Percentiles rank a stretch among this genome's conserved stretches.
These are phyloP conservation scores for Chaetoceros tenuissimus DNA, from an alignment of 108 stramenopile genomes.

Conservation along the genomic window DNA sequence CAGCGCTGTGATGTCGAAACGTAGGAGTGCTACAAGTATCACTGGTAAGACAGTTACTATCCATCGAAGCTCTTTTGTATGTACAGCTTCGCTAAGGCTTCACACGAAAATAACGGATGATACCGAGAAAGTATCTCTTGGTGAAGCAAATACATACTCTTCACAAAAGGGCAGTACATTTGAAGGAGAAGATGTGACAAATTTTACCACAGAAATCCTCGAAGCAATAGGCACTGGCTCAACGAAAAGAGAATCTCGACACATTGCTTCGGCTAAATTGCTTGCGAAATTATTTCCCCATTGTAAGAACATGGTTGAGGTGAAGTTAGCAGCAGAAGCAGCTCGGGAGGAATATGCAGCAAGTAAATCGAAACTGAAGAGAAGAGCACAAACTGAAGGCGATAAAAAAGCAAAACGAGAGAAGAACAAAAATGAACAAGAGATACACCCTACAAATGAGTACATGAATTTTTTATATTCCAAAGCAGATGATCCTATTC, in stretches of 20 bases:
- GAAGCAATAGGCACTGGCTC: slow-evolving; percentile 46
- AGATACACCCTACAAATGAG: no score
- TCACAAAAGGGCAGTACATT: background rate
- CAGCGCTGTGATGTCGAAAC: background rate
- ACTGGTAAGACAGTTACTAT: slow-evolving; percentile 8
- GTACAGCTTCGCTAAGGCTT: slow-evolving; percentile 33
- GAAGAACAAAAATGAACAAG: background rate
- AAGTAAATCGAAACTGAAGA: slow-evolving; percentile 20
- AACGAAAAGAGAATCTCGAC: slow-evolving; percentile 75
- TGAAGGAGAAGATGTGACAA: slow-evolving; percentile 1
- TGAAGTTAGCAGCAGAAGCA: slow-evolving; percentile 77
- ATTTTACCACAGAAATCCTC: slow-evolving; percentile 20
- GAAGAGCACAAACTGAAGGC: background rate
- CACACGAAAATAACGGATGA: background rate
- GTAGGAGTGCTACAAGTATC: background rate
- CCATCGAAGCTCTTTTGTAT: slow-evolving; percentile 32
- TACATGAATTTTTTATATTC: background rate
- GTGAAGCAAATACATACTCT: background rate
- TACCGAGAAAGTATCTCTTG: background rate
- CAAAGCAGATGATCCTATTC: background rate
- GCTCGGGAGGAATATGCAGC: slow-evolving; percentile 64
- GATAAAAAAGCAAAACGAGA: background rate
- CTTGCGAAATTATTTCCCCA: slow-evolving; percentile 72
- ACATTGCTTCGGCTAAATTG: slow-evolving; percentile 71
- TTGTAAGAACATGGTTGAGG: slow-evolving; percentile 62